These are phyloP conservation scores for Cystobasidium onofrii DNA, from an alignment of 768 basidiomycete species.

Conservation along the genomic window DNA sequence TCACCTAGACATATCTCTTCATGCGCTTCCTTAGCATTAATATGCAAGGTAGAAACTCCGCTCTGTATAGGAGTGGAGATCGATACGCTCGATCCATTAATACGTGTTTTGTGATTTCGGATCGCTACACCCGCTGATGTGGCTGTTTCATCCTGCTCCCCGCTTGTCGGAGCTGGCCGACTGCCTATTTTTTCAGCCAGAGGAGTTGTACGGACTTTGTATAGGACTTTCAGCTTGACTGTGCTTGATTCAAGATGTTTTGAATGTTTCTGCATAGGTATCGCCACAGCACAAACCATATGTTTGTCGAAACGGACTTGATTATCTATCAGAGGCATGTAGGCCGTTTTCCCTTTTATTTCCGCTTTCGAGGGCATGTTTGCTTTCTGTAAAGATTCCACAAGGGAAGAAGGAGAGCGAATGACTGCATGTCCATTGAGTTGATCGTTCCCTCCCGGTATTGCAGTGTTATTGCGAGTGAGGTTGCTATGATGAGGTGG, in stretches of 20 bases:
- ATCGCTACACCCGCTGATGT: not conserved
- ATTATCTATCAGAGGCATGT: not conserved
- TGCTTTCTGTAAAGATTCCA: not conserved
- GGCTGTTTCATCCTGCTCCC: not conserved
- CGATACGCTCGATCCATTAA: not conserved
- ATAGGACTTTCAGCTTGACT: constrained; percentile 14
- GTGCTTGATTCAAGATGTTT: constrained; percentile 5
- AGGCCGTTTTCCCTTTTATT: constrained; percentile 9
- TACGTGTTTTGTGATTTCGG: not conserved
- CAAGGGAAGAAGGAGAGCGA: not conserved
- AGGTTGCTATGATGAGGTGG: not conserved
- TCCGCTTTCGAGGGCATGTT: constrained; percentile 4
- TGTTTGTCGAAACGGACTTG: constrained; percentile 18
- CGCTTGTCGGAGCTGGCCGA: not conserved
- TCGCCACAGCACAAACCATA: constrained; percentile 28
- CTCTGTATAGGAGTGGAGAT: not conserved
- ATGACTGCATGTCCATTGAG: not conserved
- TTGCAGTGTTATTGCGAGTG: constrained; percentile 1
- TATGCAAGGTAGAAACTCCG: not conserved
- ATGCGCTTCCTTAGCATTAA: constrained; percentile 32
- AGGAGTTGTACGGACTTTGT: constrained; percentile 5
- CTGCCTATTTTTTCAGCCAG: constrained; percentile 4
- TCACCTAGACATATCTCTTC: constrained; percentile 38
- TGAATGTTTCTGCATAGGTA: constrained; percentile 16
- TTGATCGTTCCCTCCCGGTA: not conserved